Conservation (phyloP, 2,329 filamentous ascomycete genomes). For the Diaporthe citriasiana region DNA sequence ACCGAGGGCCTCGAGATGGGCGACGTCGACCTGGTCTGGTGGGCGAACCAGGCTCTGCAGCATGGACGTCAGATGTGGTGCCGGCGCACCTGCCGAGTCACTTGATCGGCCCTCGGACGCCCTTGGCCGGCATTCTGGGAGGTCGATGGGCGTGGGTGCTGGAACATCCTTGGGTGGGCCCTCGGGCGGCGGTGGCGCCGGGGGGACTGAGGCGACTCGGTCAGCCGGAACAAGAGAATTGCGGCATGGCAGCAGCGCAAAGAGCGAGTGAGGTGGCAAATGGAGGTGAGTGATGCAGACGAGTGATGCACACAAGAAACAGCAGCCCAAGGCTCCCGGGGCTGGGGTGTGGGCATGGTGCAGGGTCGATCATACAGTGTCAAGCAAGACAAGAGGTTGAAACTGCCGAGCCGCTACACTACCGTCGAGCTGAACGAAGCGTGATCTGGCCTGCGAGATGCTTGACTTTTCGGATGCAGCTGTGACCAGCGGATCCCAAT, state of each 20-base stretch:
- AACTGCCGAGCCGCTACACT: constrained; percentile 31
- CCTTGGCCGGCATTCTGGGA: constrained; percentile 61
- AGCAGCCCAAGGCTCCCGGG: background rate
- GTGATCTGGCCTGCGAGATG: constrained; percentile 16
- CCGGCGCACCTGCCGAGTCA: constrained; percentile 36
- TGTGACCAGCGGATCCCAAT: constrained; percentile 16
- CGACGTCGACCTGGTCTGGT: constrained; percentile 58
- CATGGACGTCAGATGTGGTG: constrained; percentile 61
- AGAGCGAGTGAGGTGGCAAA: constrained; percentile 37
- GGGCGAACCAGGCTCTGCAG: constrained; percentile 69
- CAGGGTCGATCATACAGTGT: constrained; percentile 41
- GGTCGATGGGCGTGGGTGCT: constrained; percentile 67
- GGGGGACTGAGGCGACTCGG: constrained; percentile 31
- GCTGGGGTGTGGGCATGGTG: constrained; percentile 38
- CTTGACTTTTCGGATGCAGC: constrained; percentile 15
- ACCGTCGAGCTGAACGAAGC: constrained; percentile 6
- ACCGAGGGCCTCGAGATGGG: constrained; percentile 70
- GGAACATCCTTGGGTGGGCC: constrained; percentile 65
- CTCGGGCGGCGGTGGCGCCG: constrained; percentile 43
- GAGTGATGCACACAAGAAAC: constrained; percentile 35
- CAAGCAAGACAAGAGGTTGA: constrained; percentile 34
- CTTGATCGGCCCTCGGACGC: constrained; percentile 39
- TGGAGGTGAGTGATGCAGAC: constrained; percentile 38
- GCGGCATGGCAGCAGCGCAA: constrained; percentile 35
- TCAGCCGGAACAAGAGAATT: constrained; percentile 33